Conservation (phyloP, 2,329 filamentous ascomycete genomes). For the Hypoxylon sp. region DNA sequence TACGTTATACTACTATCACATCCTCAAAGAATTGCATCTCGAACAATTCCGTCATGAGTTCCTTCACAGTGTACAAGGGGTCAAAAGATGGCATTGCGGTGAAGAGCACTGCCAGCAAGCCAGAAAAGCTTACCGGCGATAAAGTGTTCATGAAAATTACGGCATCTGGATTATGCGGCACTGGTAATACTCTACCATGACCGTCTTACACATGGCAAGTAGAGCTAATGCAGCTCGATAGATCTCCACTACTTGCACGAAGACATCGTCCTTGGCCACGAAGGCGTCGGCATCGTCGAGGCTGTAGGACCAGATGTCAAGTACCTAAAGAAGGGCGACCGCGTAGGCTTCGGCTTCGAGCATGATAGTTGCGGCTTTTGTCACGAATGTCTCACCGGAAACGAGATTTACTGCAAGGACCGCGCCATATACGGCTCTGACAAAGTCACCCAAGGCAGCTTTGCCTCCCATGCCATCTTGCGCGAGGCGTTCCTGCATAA, state of each 20-base stretch:
- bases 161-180: conserved; percentile 76
- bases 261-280: conserved; percentile 62
- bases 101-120: conserved; percentile 61
- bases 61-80: conserved; percentile 75
- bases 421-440: conserved; percentile 59
- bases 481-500: conserved; percentile 61
- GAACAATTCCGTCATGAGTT: conserved; percentile 42
- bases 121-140: conserved; percentile 62
- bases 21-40: neutral
- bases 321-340: conserved; percentile 58
- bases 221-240: conserved; percentile 54
- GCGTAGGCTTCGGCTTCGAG: conserved; percentile 62
- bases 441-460: conserved; percentile 62
- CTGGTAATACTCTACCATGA: conserved; percentile 50
- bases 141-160: conserved; percentile 74
- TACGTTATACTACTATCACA: neutral
- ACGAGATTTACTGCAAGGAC: conserved; percentile 59
- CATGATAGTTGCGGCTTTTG: conserved; percentile 60
- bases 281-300: conserved; percentile 63
- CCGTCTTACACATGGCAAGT: neutral
- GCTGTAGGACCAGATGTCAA: conserved; percentile 57
- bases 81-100: conserved; percentile 68
- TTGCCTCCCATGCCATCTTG: conserved; percentile 62
- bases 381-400: conserved; percentile 60
- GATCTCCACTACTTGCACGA: conserved; percentile 53